Conservation (phyloP, 306 rosid species). For the Pachyrhizus erosus region DNA sequence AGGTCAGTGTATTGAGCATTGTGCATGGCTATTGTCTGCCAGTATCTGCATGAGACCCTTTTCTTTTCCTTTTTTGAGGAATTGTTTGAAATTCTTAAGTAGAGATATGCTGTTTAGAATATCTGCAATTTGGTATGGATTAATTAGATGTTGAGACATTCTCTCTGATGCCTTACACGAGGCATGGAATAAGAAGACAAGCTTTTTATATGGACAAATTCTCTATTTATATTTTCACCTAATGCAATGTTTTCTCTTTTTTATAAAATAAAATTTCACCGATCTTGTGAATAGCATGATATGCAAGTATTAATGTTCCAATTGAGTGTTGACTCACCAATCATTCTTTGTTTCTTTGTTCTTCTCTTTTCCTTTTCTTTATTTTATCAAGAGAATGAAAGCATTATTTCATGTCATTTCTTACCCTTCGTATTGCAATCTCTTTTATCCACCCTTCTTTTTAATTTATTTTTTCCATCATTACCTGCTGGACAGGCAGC, state of each 20-base stretch:
- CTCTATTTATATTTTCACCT: conserved; percentile 21
- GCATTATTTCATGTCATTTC: conserved; percentile 26
- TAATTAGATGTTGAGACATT: not conserved
- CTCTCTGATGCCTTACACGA: not conserved
- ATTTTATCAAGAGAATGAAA: conserved; percentile 31
- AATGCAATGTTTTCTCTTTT: conserved; percentile 25
- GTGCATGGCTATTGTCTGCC: conserved; percentile 21
- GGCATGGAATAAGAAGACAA: not conserved
- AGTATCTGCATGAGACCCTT: not conserved
- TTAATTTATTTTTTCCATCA: conserved; percentile 24
- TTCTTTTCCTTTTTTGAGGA: not conserved
- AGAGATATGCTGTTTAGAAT: conserved; percentile 12
- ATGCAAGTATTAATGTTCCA: conserved; percentile 10
- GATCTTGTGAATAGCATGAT: conserved; percentile 17
- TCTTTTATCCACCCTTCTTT: conserved; percentile 38
- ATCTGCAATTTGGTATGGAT: not conserved
- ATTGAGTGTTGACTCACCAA: conserved; percentile 17
- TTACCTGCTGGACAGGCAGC: conserved; percentile 62
- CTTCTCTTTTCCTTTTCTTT: conserved; percentile 37
- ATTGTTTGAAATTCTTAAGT: conserved; percentile 2
- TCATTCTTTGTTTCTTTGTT: conserved; percentile 22
- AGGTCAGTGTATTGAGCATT: conserved; percentile 61
- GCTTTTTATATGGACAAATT: conserved; percentile 12
- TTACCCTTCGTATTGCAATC: conserved; percentile 34
- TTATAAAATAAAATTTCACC: not conserved